A percentile compares a stretch with the other conserved stretches of the same genome.
These are phyloP conservation scores for Nephelium lappaceum DNA, from an alignment of 345 rosid species.

Conservation along the genomic window DNA sequence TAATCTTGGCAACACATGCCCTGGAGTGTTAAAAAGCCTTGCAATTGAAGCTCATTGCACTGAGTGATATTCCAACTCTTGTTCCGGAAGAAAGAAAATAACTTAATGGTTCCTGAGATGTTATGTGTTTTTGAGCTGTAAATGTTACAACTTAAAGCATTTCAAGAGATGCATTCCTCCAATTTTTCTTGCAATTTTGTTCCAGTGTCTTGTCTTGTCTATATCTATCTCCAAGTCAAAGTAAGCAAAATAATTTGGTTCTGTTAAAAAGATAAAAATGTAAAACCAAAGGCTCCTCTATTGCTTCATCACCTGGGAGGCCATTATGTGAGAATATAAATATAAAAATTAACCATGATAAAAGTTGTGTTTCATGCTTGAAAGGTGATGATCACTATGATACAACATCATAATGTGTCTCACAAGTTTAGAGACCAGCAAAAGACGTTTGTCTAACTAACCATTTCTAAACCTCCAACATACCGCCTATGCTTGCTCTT, in stretches of 20 bases:
- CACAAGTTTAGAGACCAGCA: too few relatives aligned
- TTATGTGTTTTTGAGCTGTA: not conserved
- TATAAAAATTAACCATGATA: too few relatives aligned
- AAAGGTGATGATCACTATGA: too few relatives aligned
- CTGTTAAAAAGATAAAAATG: too few relatives aligned
- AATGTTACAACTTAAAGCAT: not conserved
- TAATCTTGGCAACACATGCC: conserved; percentile 51
- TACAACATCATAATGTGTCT: too few relatives aligned
- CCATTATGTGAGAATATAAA: too few relatives aligned
- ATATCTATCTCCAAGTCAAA: not conserved
- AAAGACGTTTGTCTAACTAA: too few relatives aligned
- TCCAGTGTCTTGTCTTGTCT: not conserved
- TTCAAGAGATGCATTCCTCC: not conserved
- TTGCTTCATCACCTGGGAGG: too few relatives aligned
- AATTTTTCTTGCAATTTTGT: not conserved
- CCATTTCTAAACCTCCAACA: too few relatives aligned
- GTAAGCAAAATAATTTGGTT: not conserved
- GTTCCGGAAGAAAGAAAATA: not conserved
- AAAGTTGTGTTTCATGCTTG: too few relatives aligned
- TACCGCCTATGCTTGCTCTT: too few relatives aligned
- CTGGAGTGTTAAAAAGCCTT: conserved; percentile 43
- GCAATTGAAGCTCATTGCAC: conserved; percentile 57
- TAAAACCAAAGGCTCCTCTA: too few relatives aligned
- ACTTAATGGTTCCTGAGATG: conserved; percentile 4
- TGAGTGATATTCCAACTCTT: conserved; percentile 8